phyloP scores from a whole-genome alignment of 108 stramenopile species.

The Cyclostephanos tholiformis region DNA sequence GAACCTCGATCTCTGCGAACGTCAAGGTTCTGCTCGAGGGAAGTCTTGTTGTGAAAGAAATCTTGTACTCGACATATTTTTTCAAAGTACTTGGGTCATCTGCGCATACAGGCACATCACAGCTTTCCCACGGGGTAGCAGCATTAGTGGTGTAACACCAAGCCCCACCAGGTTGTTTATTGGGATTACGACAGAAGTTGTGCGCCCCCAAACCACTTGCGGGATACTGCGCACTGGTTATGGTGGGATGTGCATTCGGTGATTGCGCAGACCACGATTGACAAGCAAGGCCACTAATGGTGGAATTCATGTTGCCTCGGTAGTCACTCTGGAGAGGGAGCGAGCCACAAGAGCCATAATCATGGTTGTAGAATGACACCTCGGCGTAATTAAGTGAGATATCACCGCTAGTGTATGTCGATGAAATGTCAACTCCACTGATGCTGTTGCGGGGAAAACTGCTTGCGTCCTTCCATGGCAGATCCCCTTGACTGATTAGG shows the following conservation, averaged over 20 bases:
- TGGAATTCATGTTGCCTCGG: constrained; percentile 19
- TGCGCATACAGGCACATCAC: constrained; percentile 6
- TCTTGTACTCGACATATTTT: constrained; percentile 6
- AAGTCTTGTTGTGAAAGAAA: constrained; percentile 5
- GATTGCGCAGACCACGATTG: constrained; percentile 9
- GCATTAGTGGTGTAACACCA: constrained; percentile 26
- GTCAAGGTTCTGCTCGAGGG: neutral
- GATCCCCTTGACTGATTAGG: constrained; percentile 53
- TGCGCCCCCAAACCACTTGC: neutral
- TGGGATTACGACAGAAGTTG: constrained; percentile 30
- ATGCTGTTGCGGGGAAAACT: constrained; percentile 6
- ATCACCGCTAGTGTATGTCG: constrained; percentile 13
- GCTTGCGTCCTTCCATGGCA: constrained; percentile 25
- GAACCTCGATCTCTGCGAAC: constrained; percentile 28
- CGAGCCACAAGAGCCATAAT: neutral
- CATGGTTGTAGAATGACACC: constrained; percentile 4
- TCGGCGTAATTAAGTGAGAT: constrained; percentile 9
- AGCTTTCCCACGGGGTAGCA: neutral
- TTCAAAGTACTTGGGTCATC: constrained; percentile 9
- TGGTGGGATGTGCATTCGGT: neutral
- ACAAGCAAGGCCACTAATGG: constrained; percentile 3
- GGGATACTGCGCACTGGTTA: constrained; percentile 2
- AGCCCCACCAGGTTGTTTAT: constrained; percentile 9
- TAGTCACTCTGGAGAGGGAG: constrained; percentile 10
- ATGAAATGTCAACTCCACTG: neutral